Evolutionary conservation across 345 rosid genomes (phyloP).

Genomic region (Carallia brachiata): DNA sequence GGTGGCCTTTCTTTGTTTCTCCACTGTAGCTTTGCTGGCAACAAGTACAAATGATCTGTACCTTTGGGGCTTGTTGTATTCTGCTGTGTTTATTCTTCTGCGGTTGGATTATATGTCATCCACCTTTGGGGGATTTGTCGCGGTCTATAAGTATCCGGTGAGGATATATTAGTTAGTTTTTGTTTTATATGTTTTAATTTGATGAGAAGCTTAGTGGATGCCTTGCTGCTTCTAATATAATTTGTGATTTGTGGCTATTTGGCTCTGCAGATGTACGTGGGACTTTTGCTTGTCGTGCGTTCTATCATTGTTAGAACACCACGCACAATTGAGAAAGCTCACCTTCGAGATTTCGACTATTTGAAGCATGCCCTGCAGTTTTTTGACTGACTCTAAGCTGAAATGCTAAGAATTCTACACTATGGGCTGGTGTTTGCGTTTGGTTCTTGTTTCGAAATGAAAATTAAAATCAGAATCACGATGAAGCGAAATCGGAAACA

Average conservation of each 20-base stretch:
- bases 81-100: slow-evolving; percentile 71
- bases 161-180: background rate
- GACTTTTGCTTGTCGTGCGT: slow-evolving; percentile 78
- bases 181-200: too few species aligned
- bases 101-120: slow-evolving; percentile 89
- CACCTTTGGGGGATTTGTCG: slow-evolving; percentile 81
- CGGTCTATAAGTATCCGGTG: slow-evolving; percentile 81
- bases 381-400: slow-evolving; percentile 20
- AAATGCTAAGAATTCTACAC: too few species aligned
- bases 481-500: too few species aligned
- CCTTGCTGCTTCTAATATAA: too few species aligned
- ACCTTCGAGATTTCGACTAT: slow-evolving; percentile 74
- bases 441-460: too few species aligned
- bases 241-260: too few species aligned
- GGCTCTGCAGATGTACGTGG: slow-evolving; percentile 61
- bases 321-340: slow-evolving; percentile 86
- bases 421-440: too few species aligned
- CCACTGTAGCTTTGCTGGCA: slow-evolving; percentile 85
- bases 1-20: slow-evolving; percentile 85
- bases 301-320: slow-evolving; percentile 84
- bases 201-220: too few species aligned
- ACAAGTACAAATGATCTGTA: slow-evolving; percentile 90
- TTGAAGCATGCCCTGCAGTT: slow-evolving; percentile 78
- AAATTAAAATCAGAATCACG: too few species aligned
- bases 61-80: slow-evolving; percentile 87